These are phyloP conservation scores for Aschersonia sp. DNA, from an alignment of 2,329 filamentous ascomycete genomes.

Conservation along the genomic window DNA sequence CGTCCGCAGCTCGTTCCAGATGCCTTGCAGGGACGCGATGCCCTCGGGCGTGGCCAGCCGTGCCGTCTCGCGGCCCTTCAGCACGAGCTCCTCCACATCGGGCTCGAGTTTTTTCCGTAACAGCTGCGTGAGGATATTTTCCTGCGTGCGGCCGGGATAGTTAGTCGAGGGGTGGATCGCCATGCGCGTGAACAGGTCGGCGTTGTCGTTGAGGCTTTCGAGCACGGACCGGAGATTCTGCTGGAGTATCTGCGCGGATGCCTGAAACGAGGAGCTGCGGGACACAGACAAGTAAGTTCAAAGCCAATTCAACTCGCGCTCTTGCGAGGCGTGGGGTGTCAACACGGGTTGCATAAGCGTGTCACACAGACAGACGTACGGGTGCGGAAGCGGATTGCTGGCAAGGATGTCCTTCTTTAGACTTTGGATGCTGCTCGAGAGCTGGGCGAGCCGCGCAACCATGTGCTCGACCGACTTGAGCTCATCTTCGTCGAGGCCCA, in stretches of 20 bases:
- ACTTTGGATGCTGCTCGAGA: constrained; percentile 53
- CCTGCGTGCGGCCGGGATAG: constrained; percentile 56
- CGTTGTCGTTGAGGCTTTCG: constrained; percentile 48
- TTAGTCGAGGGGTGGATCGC: constrained; percentile 64
- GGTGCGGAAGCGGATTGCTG: constrained; percentile 51
- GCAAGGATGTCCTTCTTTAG: constrained; percentile 45
- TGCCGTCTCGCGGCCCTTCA: constrained; percentile 40
- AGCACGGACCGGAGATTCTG: constrained; percentile 55
- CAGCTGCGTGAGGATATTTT: constrained; percentile 50
- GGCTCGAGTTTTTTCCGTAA: constrained; percentile 77
- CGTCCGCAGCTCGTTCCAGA: constrained; percentile 37
- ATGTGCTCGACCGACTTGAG: constrained; percentile 57
- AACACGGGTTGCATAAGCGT: no score
- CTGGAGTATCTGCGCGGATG: constrained; percentile 57
- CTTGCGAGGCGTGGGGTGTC: no score
- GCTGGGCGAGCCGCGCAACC: constrained; percentile 51
- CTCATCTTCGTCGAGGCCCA: constrained; percentile 32
- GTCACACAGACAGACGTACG: constrained; percentile 29
- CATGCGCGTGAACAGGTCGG: constrained; percentile 52
- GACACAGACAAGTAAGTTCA: neutral
- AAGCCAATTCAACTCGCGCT: no score
- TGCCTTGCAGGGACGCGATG: constrained; percentile 27
- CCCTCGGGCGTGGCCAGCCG: constrained; percentile 27
- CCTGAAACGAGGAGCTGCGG: constrained; percentile 53
- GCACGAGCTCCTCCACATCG: constrained; percentile 58